Base-by-base conservation (phyloP, 345 rosid genomes). In the Iberis pinnata region DNA sequence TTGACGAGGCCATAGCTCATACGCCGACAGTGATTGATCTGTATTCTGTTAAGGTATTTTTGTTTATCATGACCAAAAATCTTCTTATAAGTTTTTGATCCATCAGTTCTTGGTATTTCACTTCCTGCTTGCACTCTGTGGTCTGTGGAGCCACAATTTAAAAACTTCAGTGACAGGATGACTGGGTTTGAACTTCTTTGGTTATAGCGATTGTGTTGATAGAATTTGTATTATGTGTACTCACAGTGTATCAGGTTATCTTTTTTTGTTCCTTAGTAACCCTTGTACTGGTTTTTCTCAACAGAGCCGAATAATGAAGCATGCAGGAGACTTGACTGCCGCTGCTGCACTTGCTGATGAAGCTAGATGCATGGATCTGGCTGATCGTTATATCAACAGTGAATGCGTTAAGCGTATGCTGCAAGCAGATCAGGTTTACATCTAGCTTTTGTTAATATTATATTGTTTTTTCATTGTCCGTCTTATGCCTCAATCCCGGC, bases 351-450 rank as follows among this genome's bases (percentile, higher is more conserved):
- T 93, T 73, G 97, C 97, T 8, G 99, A 93, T 79, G 99, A 93
- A 82, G 97, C 99, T 68, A 74, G 99, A 70, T 80, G 96, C 69
- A 93, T 93, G 99, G 99, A 93, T 78, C 80, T 93, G 61, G 96
- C 97, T 8, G 99, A 93, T 60, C 83, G 97, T 31, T 93, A 86
- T 51, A 69, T 88, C 47, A 93, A 93, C 62, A 93, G 99, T 74
- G 92, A 86, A 80, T 83, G 92, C 45, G 95, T 88, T 55, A 93
- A 89, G 83, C 86, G 97, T 14, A 93, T 93, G 97, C 78, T 93
- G 63, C 94, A 88, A 73, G 97, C 97, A 54, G 95, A 93, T 76
- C 96, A 88, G 99, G 99, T 92, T 70, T 57, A 14, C 50, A 32
- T 37, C 57, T 47, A 9, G 31, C 32, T 50, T 58, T 59, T n/a